These are phyloP conservation scores for Elongisporangium prolatum DNA, from an alignment of 352 stramenopile species.

Conservation along the genomic window DNA sequence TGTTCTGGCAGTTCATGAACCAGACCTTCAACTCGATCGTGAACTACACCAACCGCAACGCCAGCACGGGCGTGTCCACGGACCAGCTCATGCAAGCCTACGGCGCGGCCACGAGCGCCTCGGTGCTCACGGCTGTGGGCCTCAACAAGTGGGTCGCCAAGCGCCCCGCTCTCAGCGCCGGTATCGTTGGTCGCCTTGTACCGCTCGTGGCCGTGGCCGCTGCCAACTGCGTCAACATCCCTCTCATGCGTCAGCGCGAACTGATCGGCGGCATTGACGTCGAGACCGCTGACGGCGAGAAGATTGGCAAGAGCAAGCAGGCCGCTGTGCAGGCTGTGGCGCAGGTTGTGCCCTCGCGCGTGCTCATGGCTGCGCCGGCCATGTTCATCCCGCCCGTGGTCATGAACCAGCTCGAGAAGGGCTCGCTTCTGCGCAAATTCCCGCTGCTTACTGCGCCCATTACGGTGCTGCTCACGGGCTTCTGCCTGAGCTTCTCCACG, in stretches of 20 bases:
- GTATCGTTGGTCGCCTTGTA: slow-evolving; percentile 64
- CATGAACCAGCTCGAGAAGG: slow-evolving; percentile 75
- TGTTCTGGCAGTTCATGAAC: slow-evolving; percentile 91
- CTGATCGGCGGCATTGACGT: slow-evolving; percentile 79
- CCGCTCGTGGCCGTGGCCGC: slow-evolving; percentile 81
- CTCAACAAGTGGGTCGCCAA: slow-evolving; percentile 75
- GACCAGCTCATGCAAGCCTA: slow-evolving; percentile 81
- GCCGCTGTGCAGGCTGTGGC: slow-evolving; percentile 72
- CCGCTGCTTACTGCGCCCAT: slow-evolving; percentile 60
- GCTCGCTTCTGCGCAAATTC: slow-evolving; percentile 49
- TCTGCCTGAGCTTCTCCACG: slow-evolving; percentile 71
- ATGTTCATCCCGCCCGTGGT: slow-evolving; percentile 86
- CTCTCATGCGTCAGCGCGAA: slow-evolving; percentile 87
- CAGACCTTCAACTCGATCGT: slow-evolving; percentile 91
- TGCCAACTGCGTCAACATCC: slow-evolving; percentile 89
- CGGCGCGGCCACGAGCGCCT: slow-evolving; percentile 69
- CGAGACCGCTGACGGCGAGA: slow-evolving; percentile 55
- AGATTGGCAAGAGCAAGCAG: slow-evolving; percentile 58
- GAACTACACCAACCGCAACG: slow-evolving; percentile 93
- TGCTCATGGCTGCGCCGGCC: slow-evolving; percentile 83
- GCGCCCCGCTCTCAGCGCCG: slow-evolving; percentile 48
- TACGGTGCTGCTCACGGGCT: slow-evolving; percentile 68
- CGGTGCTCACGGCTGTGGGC: slow-evolving; percentile 68
- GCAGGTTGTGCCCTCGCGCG: slow-evolving; percentile 80
- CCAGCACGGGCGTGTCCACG: slow-evolving; percentile 77